Conservation (phyloP, 2,329 filamentous ascomycete genomes). For the Aspergillus tanneri region DNA sequence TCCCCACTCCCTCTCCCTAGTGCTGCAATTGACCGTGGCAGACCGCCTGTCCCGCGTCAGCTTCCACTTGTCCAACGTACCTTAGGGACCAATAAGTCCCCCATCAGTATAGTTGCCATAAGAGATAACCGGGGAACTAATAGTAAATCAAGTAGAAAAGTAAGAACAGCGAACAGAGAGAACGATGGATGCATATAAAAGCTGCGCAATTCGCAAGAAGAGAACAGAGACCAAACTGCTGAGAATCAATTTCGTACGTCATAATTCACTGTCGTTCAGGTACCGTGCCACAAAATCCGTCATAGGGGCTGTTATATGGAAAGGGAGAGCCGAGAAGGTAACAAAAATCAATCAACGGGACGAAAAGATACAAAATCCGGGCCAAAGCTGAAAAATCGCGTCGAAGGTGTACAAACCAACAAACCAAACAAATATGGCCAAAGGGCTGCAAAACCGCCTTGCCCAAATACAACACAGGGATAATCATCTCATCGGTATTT, state of each 20-base stretch:
- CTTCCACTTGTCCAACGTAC: constrained; percentile 1
- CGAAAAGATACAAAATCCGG: neutral
- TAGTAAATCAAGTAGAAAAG: neutral
- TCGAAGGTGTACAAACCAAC: no score
- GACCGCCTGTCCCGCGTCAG: constrained; percentile 7
- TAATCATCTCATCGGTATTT: no score
- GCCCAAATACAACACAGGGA: no score
- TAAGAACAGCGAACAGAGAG: neutral
- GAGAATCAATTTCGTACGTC: constrained; percentile 12
- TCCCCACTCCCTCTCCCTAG: constrained; percentile 8
- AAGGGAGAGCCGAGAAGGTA: neutral
- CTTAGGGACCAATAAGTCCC: neutral
- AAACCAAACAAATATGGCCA: neutral
- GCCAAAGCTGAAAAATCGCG: neutral
- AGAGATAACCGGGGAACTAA: neutral
- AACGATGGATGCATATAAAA: neutral
- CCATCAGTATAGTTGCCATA: neutral
- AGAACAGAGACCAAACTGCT: constrained; percentile 1
- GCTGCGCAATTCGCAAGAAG: neutral
- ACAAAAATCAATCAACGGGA: neutral
- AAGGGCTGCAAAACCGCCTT: neutral
- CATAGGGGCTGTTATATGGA: constrained; percentile 3
- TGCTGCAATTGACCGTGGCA: constrained; percentile 8
- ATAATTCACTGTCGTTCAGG: constrained; percentile 17
- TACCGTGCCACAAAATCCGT: constrained; percentile 11